These are phyloP conservation scores for Gautieria morchelliformis DNA, from an alignment of 768 basidiomycete species.

Conservation along the genomic window DNA sequence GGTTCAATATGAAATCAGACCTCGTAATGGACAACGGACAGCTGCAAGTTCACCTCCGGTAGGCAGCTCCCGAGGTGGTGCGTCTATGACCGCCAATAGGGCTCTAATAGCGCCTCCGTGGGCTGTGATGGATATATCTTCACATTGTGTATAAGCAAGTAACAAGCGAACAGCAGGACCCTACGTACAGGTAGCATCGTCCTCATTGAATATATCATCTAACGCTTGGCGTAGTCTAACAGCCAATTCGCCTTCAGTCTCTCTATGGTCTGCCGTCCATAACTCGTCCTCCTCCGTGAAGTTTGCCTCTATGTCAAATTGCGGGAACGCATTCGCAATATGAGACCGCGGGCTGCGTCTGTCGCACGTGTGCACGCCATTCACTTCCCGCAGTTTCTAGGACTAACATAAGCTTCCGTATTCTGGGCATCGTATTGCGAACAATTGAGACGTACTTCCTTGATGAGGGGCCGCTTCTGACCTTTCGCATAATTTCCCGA, in stretches of 20 bases:
- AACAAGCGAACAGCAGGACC: not conserved
- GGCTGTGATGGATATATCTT: conserved; percentile 59
- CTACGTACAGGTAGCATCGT: conserved; percentile 37
- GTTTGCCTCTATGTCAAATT: conserved; percentile 43
- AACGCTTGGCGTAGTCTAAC: conserved; percentile 41
- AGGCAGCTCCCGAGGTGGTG: conserved; percentile 36
- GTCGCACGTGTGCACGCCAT: conserved; percentile 66
- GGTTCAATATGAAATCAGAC: not conserved
- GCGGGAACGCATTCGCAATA: conserved; percentile 40
- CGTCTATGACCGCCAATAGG: conserved; percentile 39
- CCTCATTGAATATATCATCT: conserved; percentile 43
- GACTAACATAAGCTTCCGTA: not conserved
- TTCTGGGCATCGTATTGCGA: not conserved
- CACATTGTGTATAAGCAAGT: not conserved
- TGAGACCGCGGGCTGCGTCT: conserved; percentile 40
- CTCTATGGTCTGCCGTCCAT: conserved; percentile 48
- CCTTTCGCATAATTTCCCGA: conserved; percentile 21
- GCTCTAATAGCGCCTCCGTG: conserved; percentile 56
- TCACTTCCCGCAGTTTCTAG: conserved; percentile 59
- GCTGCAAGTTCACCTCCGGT: conserved; percentile 47
- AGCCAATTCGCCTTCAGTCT: conserved; percentile 37
- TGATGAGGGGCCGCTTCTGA: conserved; percentile 21
- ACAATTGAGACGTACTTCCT: conserved; percentile 37
- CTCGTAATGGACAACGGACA: not conserved
- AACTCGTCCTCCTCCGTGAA: conserved; percentile 56